Base-by-base conservation (phyloP, 306 rosid genomes). In the Glycine latifolia region DNA sequence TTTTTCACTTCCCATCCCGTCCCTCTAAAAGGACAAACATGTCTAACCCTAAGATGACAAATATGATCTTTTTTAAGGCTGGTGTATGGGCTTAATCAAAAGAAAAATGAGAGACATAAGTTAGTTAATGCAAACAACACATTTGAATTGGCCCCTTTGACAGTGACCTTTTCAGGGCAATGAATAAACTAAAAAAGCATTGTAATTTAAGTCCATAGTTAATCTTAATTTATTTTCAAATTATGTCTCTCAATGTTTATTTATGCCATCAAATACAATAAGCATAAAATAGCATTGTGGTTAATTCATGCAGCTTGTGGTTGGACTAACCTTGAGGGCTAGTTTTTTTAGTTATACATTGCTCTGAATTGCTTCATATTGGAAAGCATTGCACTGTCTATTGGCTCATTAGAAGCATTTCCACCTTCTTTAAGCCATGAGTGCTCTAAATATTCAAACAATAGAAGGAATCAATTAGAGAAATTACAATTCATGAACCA, bases 291-390 rank as follows among this genome's bases (percentile, higher is more conserved):
- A 63, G 17, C 61, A 46, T 3, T 16, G 59, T 66, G 33, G 43
- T 84, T 89, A 73, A 73, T 48, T 75, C 7, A 55, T 72, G 68
- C 54, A 66, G 52, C 69, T 35, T 66, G 83, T 60, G 50, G 33
- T 48, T n/a, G 67, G 61, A 78, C 73, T 77, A 76, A 91, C 97
- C 97, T 92, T 95, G 67, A 95, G 86, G 58, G 98, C 98, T 63
- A 94, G 96, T 85, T 92, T 89, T 89, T 94, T 94, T 44, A 94
- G 91, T 83, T 92, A 82, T 94, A 92, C 98, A 94, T 81, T 94
- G 97, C 90, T 94, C 92, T 94, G 91, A 97, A 94, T 81, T 94
- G 98, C 90, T 94, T 94, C 97, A 94, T 88, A 87, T 97, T 87
- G 17, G 98, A 89, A 55, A 92, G 93, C 52, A 94, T 97, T 31